Evolutionary conservation across 441 rosid species (phyloP).

Genomic region (Jatropha multifida): DNA sequence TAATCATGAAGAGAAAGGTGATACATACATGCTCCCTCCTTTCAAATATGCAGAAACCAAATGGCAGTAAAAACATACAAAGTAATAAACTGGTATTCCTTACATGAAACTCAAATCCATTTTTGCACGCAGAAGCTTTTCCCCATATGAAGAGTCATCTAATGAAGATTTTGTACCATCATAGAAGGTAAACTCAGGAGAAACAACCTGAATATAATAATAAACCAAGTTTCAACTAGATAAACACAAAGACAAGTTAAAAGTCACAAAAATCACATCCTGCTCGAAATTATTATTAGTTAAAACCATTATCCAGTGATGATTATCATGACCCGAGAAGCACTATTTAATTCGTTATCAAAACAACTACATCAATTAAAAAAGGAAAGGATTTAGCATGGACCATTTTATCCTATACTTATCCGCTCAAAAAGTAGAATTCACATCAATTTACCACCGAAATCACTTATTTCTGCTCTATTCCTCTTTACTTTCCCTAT

Average conservation of each 20-base stretch:
- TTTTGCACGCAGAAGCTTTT: constrained; percentile 95
- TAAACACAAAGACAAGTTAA: background rate
- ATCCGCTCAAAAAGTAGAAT: background rate
- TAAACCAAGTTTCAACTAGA: constrained; percentile 8
- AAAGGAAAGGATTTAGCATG: background rate
- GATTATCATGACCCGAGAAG: background rate
- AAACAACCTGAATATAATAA: constrained; percentile 64
- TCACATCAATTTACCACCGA: background rate
- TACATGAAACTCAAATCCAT: constrained; percentile 98
- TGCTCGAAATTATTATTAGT: background rate
- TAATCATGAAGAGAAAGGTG: background rate
- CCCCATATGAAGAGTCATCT: constrained; percentile 77
- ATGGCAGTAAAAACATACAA: background rate
- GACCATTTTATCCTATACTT: background rate
- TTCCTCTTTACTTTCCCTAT: background rate
- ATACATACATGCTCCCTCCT: background rate
- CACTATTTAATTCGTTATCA: background rate
- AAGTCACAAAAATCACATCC: background rate
- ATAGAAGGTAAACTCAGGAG: constrained; percentile 97
- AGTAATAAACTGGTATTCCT: constrained; percentile 29
- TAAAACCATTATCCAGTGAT: background rate
- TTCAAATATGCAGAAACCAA: constrained; percentile 1
- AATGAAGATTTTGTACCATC: constrained; percentile 92
- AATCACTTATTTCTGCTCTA: background rate
- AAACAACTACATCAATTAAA: background rate